These are phyloP conservation scores for Przewalskia tangutica DNA, from an alignment of 257 asterid species.

Conservation along the genomic window DNA sequence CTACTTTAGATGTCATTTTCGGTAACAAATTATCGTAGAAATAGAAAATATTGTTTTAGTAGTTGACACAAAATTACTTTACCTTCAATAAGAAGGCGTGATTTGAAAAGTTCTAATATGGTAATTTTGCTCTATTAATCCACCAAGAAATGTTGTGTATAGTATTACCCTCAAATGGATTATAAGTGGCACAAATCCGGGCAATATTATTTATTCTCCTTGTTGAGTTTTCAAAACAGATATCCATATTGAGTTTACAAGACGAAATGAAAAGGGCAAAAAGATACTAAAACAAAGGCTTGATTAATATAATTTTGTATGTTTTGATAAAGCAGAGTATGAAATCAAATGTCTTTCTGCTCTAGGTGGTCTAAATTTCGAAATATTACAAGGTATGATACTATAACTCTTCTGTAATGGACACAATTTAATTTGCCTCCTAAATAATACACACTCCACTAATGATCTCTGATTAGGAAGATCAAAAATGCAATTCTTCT, in stretches of 20 bases:
- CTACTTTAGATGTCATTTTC: no score
- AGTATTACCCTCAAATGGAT: not conserved
- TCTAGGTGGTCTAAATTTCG: conserved; percentile 12
- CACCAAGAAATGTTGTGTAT: no score
- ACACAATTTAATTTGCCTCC: conserved; percentile 30
- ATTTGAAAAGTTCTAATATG: no score
- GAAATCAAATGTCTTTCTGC: conserved; percentile 5
- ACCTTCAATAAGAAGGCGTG: no score
- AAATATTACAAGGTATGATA: conserved; percentile 34
- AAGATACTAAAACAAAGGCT: not conserved
- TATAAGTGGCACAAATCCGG: fast-evolving
- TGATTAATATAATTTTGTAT: not conserved
- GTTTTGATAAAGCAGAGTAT: conserved; percentile 2
- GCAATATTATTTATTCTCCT: not conserved
- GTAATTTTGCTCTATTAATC: no score
- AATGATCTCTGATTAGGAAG: conserved; percentile 46
- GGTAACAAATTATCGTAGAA: no score
- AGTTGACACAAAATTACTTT: no score
- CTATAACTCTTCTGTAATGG: conserved; percentile 18
- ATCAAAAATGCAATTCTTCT: conserved; percentile 47
- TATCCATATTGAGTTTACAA: not conserved
- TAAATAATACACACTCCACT: conserved; percentile 36
- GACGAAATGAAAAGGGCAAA: not conserved
- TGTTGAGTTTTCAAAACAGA: not conserved
- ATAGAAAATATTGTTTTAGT: no score